Base-by-base conservation (phyloP, 768 basidiomycete species). In the Clitopilus hobsonii region DNA sequence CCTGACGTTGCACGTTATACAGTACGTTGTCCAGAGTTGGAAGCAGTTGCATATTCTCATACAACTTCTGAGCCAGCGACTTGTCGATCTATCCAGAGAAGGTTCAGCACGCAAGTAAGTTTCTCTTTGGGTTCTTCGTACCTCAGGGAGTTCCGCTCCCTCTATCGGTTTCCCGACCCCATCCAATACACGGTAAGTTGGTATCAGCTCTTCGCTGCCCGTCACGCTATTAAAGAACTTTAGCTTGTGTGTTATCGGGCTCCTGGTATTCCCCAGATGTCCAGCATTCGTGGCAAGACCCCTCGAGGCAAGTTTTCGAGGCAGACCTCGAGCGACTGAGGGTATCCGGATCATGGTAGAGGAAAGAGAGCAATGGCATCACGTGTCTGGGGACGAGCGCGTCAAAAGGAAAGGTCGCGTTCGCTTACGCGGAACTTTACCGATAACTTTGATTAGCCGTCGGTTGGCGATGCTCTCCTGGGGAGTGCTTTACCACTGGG, bases 1-100 rank as follows among this genome's bases (percentile, higher is more conserved):
- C 94, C 68, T 98, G 94, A 6, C 94, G 83, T 66, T 98, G 94
- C 7, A 94, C 85, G 61, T 94, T 94, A 70, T 94, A 91, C 14
- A 98, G 77, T 29, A 96, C 75, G 60, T 86, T 94, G 72, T 97
- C 94, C 66, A 95, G 72, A 36, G 85, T 83, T 0, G 94, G 94
- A 53, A 92, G 71, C 26, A 91, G 75, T 54, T 82, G 80, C 88
- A 92, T 93, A 55, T 86, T 73, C 67, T 88, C 85, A 62, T 91
- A 94, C 77, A 94, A 69, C 63, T 72, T 85, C 52, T 76, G 81
- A 8, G 89, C 89, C 59, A 86, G 73, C 13, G 77, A 74, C 65
- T 85, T 74, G 62, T 87, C 85, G 59, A 93, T 81, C 89, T 91
- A 54, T 23, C 23, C 8, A 5, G 10, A 27, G 7, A 6, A 8